Evolutionary conservation across 257 asterid genomes (phyloP), one percentile per base, ranked within the genome.

Genomic region (Plantago major): DNA sequence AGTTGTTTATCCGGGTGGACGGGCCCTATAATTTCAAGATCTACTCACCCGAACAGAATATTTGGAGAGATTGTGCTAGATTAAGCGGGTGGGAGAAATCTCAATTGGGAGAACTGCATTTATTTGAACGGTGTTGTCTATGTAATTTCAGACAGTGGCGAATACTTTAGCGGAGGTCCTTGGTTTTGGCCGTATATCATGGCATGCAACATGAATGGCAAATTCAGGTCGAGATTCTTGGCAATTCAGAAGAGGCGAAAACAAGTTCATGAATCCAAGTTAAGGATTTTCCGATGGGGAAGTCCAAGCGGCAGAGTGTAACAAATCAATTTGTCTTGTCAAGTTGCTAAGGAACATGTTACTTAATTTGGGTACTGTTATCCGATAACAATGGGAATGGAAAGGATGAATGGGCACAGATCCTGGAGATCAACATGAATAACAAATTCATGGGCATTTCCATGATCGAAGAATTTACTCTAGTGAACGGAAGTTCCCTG

Each of bases 181-280:
- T 50, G 42, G 19, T 5, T 1, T 9, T 53, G 67, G 72, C 50
- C 67, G 3, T 67, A 67, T 11, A 17, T 67, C 0, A 67, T 67
- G 48, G 46, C 67, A 9, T 43, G 52, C 8, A 53, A 60, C 11
- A 43, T 17, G 16, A 50, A 60, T 33, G 3, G 40, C 3, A 44
- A 26, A 3, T 46, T 14, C 1, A 45, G 10, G 37, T 26, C 67
- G 7, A 30, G 13, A 22, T 51, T 67, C 62, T 26, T 67, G 18
- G 10, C 60, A 33, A 42, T 59, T 11, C 72, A 4, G 18, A 14
- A 12, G 5, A 2, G 0, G 67, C 53, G 11, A n/a, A 48, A 3
- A 30, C 43, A 55, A 8, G 0, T 48, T 6, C 9, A 38, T 3
- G 4, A n/a, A 5, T 0, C 16, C 4, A 15, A 14, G 17, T 11